These are phyloP conservation scores for Epichloe glyceriae DNA, from an alignment of 2,329 filamentous ascomycete genomes.

Conservation along the genomic window DNA sequence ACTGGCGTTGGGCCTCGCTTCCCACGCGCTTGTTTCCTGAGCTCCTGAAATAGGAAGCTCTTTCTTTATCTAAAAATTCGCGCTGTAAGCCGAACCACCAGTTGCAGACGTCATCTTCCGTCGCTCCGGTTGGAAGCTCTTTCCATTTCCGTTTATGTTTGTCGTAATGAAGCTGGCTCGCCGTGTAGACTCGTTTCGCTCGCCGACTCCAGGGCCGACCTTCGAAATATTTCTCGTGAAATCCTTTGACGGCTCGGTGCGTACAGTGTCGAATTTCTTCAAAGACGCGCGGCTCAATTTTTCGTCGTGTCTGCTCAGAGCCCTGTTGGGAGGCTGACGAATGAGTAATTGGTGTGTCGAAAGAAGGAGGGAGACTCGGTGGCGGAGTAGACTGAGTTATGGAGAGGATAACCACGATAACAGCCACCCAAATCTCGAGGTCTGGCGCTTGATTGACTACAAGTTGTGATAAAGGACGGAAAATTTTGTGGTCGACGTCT, in stretches of 20 bases:
- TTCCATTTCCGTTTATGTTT: not conserved
- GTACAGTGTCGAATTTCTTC: too few species aligned
- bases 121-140: not conserved
- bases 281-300: not conserved
- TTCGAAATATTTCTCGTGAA: conserved; percentile 1
- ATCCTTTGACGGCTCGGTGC: not conserved
- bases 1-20: not conserved
- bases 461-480: not conserved
- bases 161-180: not conserved
- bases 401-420: not conserved
- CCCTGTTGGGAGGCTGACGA: not conserved
- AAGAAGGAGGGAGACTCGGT: not conserved
- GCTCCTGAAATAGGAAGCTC: conserved; percentile 1
- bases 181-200: not conserved
- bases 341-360: conserved; percentile 3
- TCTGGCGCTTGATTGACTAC: not conserved
- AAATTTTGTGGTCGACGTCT: not conserved
- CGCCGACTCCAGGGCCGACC: not conserved
- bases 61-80: not conserved
- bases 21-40: not conserved
- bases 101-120: conserved; percentile 1
- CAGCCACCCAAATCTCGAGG: not conserved
- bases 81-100: not conserved
- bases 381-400: not conserved
- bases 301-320: not conserved